Evolutionary conservation across 768 basidiomycete genomes (phyloP), one percentile per base, ranked within the genome.

Genomic region (Hericium coralloides): DNA sequence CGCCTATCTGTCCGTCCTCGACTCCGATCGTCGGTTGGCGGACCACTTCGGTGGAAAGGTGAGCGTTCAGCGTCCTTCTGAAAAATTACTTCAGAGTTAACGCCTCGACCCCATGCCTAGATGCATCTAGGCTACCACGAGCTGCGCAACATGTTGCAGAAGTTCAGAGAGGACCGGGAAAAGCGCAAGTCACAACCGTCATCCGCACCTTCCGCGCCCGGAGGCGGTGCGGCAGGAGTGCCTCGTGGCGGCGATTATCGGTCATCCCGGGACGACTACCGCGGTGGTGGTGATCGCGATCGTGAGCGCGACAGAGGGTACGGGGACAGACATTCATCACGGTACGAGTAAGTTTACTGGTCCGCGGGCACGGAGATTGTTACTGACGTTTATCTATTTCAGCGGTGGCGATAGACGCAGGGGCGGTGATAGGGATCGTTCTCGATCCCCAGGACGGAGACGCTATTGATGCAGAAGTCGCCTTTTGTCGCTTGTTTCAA

Each of bases 1-100:
- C 65, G 97, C 97, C n/a, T 98, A 98, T 77, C 81, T 99, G 48
- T 95, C 92, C 15, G 92, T 99, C 38, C 79, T 98, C 50, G 97
- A 99, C 73, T 98, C 95, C 57, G 97, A 99, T 76, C 86, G 95
- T 70, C 93, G 97, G 69, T 76, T 99, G 59, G 97, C 97, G 53
- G 97, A 99, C 77, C 97, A 99, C 72, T 99, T 99, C 76, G 97
- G 97, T 73, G 97, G 97, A 66, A 99, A 99, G 78, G 95, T 92
- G 66, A 70, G 87, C 72, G 14, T 26, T 31, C 26, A 3, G 45
- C 31, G 31, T 6, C 31, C 6, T 31, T 31, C 6, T 31, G 31
- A 31, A 31, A 8, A 31, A 1, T 31, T 31, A 18, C n/a, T 25
- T 39, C 38, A 37, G 36, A 52, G 39, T 39, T 12, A n/a, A 12